A percentile compares a stretch with the other conserved stretches of the same genome.
Conservation (phyloP, 2,329 filamentous ascomycete species). For the Phoma sp. region DNA sequence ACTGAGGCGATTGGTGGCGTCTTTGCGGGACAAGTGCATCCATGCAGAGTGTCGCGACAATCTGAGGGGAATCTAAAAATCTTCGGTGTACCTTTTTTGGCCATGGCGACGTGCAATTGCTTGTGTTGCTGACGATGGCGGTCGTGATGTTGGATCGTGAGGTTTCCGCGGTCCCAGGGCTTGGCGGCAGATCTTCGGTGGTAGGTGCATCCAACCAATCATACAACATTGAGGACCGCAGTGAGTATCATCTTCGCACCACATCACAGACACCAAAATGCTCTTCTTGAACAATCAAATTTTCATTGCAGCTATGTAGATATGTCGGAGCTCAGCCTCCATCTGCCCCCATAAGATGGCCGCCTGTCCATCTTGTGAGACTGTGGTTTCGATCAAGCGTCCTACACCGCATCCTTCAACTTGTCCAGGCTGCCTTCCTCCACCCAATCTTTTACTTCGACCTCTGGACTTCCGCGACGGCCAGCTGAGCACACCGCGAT, state of each 20-base stretch:
- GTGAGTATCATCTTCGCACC: too few species aligned
- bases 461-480: neutral
- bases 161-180: slow-evolving; percentile 30
- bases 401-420: neutral
- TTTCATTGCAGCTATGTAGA: neutral
- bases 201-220: slow-evolving; percentile 24
- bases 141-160: slow-evolving; percentile 21
- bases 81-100: slow-evolving; percentile 43
- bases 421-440: neutral
- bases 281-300: too few species aligned
- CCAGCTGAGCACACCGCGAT: too few species aligned
- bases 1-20: too few species aligned
- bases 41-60: too few species aligned
- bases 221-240: slow-evolving; percentile 19
- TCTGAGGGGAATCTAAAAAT: neutral
- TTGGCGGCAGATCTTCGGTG: slow-evolving; percentile 29
- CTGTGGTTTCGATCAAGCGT: neutral
- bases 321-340: neutral
- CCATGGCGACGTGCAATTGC: slow-evolving; percentile 35
- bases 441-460: neutral
- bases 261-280: too few species aligned
- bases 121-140: slow-evolving; percentile 21
- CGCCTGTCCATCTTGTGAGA: neutral
- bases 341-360: neutral
- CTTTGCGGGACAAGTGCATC: neutral